Evolutionary conservation across 2,329 filamentous ascomycete species (phyloP).

Genomic region (Botrytis porri): DNA sequence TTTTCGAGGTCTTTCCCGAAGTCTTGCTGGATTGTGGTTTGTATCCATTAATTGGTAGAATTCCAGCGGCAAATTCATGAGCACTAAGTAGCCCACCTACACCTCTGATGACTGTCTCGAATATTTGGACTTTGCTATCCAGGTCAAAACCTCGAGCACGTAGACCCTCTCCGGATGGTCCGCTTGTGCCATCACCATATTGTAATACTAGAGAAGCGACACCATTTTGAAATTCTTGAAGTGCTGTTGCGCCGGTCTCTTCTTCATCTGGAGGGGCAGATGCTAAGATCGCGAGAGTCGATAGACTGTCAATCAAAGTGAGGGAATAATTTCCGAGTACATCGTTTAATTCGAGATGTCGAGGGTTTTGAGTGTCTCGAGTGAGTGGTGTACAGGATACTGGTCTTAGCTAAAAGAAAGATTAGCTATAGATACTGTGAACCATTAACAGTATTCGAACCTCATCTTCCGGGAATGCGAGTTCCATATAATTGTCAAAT

Average conservation of each 20-base stretch:
- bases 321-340: slow-evolving; percentile 96
- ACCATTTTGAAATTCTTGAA: slow-evolving; percentile 75
- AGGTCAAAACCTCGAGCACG: slow-evolving; percentile 83
- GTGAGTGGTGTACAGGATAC: slow-evolving; percentile 80
- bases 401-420: slow-evolving; percentile 64
- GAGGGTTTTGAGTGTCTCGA: slow-evolving; percentile 75
- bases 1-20: slow-evolving; percentile 19
- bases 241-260: slow-evolving; percentile 56
- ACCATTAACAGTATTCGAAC: slow-evolving; percentile 40
- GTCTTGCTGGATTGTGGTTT: slow-evolving; percentile 43
- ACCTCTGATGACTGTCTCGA: slow-evolving; percentile 94
- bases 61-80: slow-evolving; percentile 88
- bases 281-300: slow-evolving; percentile 87
- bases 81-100: slow-evolving; percentile 88
- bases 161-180: slow-evolving; percentile 65
- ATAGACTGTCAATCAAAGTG: slow-evolving; percentile 91
- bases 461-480: slow-evolving; percentile 96
- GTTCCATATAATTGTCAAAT: slow-evolving; percentile 88
- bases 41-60: slow-evolving; percentile 83
- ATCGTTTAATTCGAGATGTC: slow-evolving; percentile 86
- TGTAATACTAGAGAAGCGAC: slow-evolving; percentile 71
- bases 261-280: slow-evolving; percentile 61
- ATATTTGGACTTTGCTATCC: slow-evolving; percentile 97
- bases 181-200: slow-evolving; percentile 80
- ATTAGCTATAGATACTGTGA: background rate